Evolutionary conservation across 768 basidiomycete genomes (phyloP), one percentile per base, ranked within the genome.

Genomic region (Mycena polygramma): DNA sequence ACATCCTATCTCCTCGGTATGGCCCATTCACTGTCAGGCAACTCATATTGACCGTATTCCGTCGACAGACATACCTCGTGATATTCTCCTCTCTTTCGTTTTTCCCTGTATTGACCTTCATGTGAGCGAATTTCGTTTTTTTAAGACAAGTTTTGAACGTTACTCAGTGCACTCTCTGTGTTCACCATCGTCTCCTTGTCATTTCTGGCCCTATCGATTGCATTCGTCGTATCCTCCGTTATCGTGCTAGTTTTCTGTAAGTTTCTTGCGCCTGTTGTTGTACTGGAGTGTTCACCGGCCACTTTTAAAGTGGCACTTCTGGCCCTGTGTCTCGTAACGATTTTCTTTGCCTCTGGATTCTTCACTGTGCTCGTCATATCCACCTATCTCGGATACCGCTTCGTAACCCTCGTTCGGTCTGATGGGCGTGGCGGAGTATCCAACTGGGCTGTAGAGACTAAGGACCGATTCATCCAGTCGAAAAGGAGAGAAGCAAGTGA

Each of bases 1-100:
- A 24, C 74, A 77, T 60, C 81, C 82, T 19, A 76, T 82, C 59
- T 66, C 74, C 36, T 79, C 82, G n/a, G 83, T 83, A 69, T 26
- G 80, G 78, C 63, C 49, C 55, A 37, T n/a, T 17, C 17, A 11
- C 52, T n/a, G 13, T 22, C n/a, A 49, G 7, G 49, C 15, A 36
- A 35, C 41, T 24, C 24, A 64, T 46, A 35, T 68, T 66, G 61
- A 58, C 41, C 15, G 15, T 26, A 36, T 19, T 22, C 4, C 59
- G 59, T 41, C 53, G 26, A 19, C 69, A 87, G 86, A 83, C 81
- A 17, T 86, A 85, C 72, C 26, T 86, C 48, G 77, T 81, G 11
- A 77, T 84, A 66, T 84, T 86, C 52, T 75, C 75, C 26, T 54
- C 78, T 36, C 77, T 87, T 59, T 80, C 85, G 51, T 74, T 78